Evolutionary conservation across 352 stramenopile species (phyloP).

Genomic region (Phytopythium boreale): DNA sequence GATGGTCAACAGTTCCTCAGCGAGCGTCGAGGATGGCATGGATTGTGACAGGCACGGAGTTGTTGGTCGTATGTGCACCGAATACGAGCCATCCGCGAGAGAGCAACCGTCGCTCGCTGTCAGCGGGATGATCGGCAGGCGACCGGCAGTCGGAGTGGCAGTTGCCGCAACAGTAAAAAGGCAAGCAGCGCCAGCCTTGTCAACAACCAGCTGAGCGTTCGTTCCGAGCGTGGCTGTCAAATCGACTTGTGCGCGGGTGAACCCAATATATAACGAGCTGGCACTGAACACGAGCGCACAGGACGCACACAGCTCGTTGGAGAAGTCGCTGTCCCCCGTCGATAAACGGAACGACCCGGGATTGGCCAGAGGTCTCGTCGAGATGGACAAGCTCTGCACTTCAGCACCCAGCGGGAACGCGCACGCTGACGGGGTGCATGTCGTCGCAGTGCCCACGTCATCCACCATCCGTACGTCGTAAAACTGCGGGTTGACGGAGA

Average conservation of each 20-base stretch:
- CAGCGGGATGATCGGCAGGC: conserved; percentile 31
- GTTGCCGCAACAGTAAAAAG: conserved; percentile 51
- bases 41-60: conserved; percentile 43
- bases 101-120: conserved; percentile 21
- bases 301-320: conserved; percentile 24
- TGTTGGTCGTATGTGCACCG: conserved; percentile 48
- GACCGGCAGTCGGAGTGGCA: conserved; percentile 24
- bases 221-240: conserved; percentile 71
- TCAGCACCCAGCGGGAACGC: conserved; percentile 89
- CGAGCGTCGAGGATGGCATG: conserved; percentile 21
- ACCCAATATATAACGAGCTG: conserved; percentile 53
- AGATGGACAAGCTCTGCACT: conserved; percentile 89
- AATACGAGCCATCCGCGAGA: conserved; percentile 38
- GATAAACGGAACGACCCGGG: conserved; percentile 71
- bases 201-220: conserved; percentile 67
- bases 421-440: conserved; percentile 51
- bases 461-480: conserved; percentile 61
- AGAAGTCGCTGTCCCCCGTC: conserved; percentile 41
- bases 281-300: conserved; percentile 42
- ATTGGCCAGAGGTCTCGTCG: conserved; percentile 27
- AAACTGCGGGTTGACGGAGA: conserved; percentile 26
- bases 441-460: conserved; percentile 12
- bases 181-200: conserved; percentile 41
- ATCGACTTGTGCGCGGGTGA: conserved; percentile 43
- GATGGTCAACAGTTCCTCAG: conserved; percentile 30